phyloP scores from a whole-genome alignment of 108 stramenopile species.

The Pseudonitzschia multiseries region DNA sequence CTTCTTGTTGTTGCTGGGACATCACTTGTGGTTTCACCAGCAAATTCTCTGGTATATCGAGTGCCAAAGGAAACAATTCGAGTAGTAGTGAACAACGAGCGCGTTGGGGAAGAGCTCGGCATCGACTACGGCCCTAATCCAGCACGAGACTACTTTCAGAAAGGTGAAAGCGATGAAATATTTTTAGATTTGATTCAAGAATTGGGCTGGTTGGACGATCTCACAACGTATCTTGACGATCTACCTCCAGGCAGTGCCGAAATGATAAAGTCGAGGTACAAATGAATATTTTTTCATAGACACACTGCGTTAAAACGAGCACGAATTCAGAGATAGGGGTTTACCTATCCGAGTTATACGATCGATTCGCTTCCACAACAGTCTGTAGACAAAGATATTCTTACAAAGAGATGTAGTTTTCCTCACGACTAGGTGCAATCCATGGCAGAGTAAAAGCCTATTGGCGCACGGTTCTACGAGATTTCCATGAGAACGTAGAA shows the following conservation, averaged over 20 bases:
- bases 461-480: too few species aligned
- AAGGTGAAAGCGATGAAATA: slow-evolving; percentile 55
- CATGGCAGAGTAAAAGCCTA: too few species aligned
- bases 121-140: slow-evolving; percentile 41
- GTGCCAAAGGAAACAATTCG: slow-evolving; percentile 44
- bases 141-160: slow-evolving; percentile 53
- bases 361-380: too few species aligned
- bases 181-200: slow-evolving; percentile 52
- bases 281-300: neutral
- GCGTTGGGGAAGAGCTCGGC: slow-evolving; percentile 56
- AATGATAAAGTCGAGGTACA: neutral
- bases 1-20: slow-evolving; percentile 75
- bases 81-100: slow-evolving; percentile 57
- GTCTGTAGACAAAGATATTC: too few species aligned
- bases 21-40: slow-evolving; percentile 69
- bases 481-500: too few species aligned
- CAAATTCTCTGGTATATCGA: slow-evolving; percentile 55
- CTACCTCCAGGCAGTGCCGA: slow-evolving; percentile 22
- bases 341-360: too few species aligned
- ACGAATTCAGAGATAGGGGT: too few species aligned
- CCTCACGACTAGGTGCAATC: too few species aligned
- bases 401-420: too few species aligned
- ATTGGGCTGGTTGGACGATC: slow-evolving; percentile 54
- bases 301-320: neutral
- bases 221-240: slow-evolving; percentile 10